These are phyloP conservation scores for Fraxinus quadrangulata DNA, from an alignment of 257 asterid species.

Conservation along the genomic window DNA sequence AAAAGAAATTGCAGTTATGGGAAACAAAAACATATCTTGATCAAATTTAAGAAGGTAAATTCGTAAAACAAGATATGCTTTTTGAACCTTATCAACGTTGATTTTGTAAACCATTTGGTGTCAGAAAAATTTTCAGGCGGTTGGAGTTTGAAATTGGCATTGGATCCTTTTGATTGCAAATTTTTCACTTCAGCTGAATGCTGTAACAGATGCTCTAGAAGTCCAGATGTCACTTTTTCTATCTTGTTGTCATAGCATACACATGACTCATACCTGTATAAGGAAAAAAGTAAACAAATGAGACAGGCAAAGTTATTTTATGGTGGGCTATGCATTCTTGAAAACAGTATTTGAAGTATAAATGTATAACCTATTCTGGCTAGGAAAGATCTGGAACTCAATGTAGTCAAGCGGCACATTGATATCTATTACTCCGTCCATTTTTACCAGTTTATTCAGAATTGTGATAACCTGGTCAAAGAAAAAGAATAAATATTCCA, in stretches of 20 bases:
- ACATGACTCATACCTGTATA: not conserved
- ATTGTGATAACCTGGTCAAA: slow-evolving; percentile 32
- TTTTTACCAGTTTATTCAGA: slow-evolving; percentile 33
- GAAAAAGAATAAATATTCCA: slow-evolving; percentile 17
- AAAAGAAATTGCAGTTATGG: slow-evolving; percentile 20
- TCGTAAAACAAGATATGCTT: slow-evolving; percentile 22
- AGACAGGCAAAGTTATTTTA: not conserved
- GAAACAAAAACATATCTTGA: slow-evolving; percentile 17
- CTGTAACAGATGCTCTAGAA: slow-evolving; percentile 67
- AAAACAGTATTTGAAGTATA: slow-evolving; percentile 14
- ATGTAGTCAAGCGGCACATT: slow-evolving; percentile 54
- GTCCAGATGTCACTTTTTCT: slow-evolving; percentile 70
- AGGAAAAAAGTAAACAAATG: not conserved
- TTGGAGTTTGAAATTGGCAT: slow-evolving; percentile 50
- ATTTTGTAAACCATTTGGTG: slow-evolving; percentile 73
- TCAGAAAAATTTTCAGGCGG: slow-evolving; percentile 49
- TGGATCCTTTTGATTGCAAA: slow-evolving; percentile 59
- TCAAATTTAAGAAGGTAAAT: slow-evolving; percentile 21
- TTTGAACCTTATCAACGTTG: slow-evolving; percentile 68
- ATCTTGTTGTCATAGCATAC: slow-evolving; percentile 41
- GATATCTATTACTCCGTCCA: slow-evolving; percentile 60
- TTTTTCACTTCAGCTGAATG: slow-evolving; percentile 61
- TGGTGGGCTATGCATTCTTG: not conserved
- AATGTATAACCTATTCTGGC: slow-evolving; percentile 62
- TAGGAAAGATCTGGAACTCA: slow-evolving; percentile 70